Base-by-base conservation (phyloP, 768 basidiomycete genomes). In the Trametes sanguinea region DNA sequence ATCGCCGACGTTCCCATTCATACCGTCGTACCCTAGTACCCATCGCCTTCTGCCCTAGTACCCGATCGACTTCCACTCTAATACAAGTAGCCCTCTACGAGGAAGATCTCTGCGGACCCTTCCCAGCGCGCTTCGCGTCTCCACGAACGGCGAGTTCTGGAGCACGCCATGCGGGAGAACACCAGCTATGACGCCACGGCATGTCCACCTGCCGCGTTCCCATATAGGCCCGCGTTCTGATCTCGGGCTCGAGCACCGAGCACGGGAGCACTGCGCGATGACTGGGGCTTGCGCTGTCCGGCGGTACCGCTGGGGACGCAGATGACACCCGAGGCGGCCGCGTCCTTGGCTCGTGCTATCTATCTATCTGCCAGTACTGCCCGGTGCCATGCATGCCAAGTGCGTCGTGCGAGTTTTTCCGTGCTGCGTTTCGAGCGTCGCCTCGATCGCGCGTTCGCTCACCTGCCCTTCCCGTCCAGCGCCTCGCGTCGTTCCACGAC, bases 141-240 rank as follows among this genome's bases (percentile, higher is more conserved):
- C 17, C 9, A 39, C 14, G 16, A 13, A 22, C 33, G 22, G 22
- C 6, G 17, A 10, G 8, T 30, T 37, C 35, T 11, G 42, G 50
- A 44, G 57, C 57, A 59, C 57, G 50, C 51, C 57, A 59, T 59
- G 50, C 32, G 43, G 29, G 48, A 47, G n/a, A 27, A 47, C 40
- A 57, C 30, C 57, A 59, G 10, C 50, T 45, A 58, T 51, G 50
- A 52, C 57, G 51, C 57, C 50, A 51, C 50, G 33, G 27, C 57
- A 29, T 42, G 57, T 22, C 40, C 57, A 51, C 29, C 13, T 33
- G 39, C 57, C 37, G 48, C 57, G 13, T 29, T 32, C 33, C 50
- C 42, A 30, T 42, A 17, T 37, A 11, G 29, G 50, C 50, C 48
- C 57, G 32, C 33, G 6, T 37, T 35, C 43, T 59, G 57, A 59